Base-by-base conservation (phyloP, 1,284 basidiomycete genomes). In the Rhodofomes roseus region DNA sequence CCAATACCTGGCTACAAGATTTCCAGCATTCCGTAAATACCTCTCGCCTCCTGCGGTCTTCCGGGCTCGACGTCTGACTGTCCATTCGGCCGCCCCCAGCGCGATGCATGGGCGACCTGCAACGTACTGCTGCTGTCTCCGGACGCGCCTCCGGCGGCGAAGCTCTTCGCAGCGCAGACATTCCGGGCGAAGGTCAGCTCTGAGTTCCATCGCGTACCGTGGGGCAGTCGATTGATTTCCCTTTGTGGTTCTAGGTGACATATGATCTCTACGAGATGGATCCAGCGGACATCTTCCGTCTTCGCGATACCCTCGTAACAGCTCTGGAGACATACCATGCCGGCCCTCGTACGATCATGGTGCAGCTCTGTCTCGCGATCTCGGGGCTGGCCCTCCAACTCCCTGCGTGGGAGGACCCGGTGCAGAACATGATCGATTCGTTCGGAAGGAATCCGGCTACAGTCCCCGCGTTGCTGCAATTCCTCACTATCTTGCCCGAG, bases 121-220 rank as follows among this genome's bases (percentile, higher is more conserved):
- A 96, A 98, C 77, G 80, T 90, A 68, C 84, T 99, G 61, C 85
- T 99, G 58, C 85, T 90, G 59, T 86, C 90, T 2, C 84, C 87
- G 52, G 90, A 95, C 65, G 85, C 88, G 4, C 92, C 95, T 1
- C 74, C 83, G 53, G 85, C 94, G 60, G 93, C 93, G 37, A 92
- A 95, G 69, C 77, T 98, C 53, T 98, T 99, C 72, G 95, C 96
- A 18, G 95, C 96, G 0, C 97, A 99, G 76, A 99, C 97, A 0
- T 94, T 99, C 73, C 83, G 96, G 69, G 83, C 91, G 60, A 99
- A 99, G 83, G 96, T 94, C 62, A 68, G 86, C 37, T 76, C 29
- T 31, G 20, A 20, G 18, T 25, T 34, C 39, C 27, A 43, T 37
- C 14, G 22, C 22, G 40, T 31, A 37, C 25, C 40, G 7, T 23